Conservation (phyloP, 2,329 filamentous ascomycete genomes). For the Colletotrichum somersetense region DNA sequence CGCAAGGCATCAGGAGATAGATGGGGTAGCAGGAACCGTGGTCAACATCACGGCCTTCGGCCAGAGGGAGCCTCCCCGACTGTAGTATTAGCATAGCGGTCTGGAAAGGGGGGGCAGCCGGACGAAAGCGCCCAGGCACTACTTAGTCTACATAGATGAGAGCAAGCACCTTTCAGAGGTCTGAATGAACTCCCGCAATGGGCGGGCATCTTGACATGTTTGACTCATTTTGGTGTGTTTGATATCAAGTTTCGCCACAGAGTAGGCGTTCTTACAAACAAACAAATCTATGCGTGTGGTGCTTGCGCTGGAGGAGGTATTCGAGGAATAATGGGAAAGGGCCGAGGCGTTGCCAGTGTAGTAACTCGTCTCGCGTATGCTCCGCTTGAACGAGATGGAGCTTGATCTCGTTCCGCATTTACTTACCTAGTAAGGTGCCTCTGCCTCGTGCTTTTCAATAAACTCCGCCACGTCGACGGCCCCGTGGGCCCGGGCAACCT, state of each 20-base stretch:
- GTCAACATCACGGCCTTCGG: background rate
- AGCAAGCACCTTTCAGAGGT: background rate
- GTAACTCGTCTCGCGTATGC: background rate
- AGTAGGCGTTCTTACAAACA: too few relatives aligned
- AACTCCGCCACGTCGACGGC: conserved; percentile 11
- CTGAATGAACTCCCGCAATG: conserved; percentile 5
- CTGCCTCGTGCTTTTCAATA: conserved; percentile 11
- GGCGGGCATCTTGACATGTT: background rate
- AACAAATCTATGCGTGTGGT: too few relatives aligned
- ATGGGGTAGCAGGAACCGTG: background rate
- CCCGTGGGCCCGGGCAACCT: conserved; percentile 28
- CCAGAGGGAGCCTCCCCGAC: background rate
- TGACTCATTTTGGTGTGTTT: background rate
- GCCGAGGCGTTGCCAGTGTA: background rate
- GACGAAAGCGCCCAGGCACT: background rate
- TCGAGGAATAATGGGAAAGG: background rate
- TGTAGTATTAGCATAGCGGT: background rate
- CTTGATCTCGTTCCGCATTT: background rate
- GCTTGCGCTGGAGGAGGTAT: background rate
- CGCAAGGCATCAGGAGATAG: background rate
- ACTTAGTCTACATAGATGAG: conserved; percentile 10
- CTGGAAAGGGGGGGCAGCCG: background rate
- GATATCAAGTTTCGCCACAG: background rate
- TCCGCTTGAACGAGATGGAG: background rate
- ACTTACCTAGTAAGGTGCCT: background rate